Evolutionary conservation across 2,329 filamentous ascomycete genomes (phyloP).

Genomic region (Fusarium torulosum): DNA sequence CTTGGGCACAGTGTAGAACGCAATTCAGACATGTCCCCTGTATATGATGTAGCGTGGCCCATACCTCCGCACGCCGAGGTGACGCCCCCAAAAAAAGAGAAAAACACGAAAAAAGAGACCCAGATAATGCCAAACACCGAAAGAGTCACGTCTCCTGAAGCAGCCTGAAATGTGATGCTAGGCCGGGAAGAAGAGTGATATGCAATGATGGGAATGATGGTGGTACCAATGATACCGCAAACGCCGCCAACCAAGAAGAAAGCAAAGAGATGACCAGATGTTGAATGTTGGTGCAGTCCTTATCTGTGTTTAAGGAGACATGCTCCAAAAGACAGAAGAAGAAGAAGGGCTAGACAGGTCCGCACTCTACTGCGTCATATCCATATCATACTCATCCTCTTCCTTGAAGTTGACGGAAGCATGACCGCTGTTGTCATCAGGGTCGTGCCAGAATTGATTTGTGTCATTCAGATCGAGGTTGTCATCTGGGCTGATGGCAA

Average conservation of each 20-base stretch:
- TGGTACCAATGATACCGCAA: constrained; percentile 30
- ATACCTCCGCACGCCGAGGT: constrained; percentile 35
- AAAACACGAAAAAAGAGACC: constrained; percentile 15
- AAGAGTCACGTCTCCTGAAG: constrained; percentile 22
- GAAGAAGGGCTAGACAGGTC: constrained; percentile 7
- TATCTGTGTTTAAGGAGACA: constrained; percentile 1
- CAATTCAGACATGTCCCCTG: constrained; percentile 41
- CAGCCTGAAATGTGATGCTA: constrained; percentile 11
- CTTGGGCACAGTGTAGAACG: constrained; percentile 35
- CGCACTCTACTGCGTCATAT: constrained; percentile 61
- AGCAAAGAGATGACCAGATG: constrained; percentile 8
- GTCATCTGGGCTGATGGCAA: constrained; percentile 57
- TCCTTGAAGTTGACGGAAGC: constrained; percentile 84
- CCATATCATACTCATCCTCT: constrained; percentile 94
- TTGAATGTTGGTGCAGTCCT: background rate
- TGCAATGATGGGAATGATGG: constrained; percentile 32
- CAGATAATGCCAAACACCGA: constrained; percentile 39
- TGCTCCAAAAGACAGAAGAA: constrained; percentile 2
- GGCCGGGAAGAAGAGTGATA: constrained; percentile 21
- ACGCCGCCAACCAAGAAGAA: constrained; percentile 38
- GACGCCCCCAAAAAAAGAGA: constrained; percentile 20
- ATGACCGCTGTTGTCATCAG: constrained; percentile 77
- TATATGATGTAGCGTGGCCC: constrained; percentile 43
- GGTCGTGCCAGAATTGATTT: constrained; percentile 74
- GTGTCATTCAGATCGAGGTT: constrained; percentile 63